These are phyloP conservation scores for Beauveria medogensis DNA, from an alignment of 2,329 filamentous ascomycete species.

Conservation along the genomic window DNA sequence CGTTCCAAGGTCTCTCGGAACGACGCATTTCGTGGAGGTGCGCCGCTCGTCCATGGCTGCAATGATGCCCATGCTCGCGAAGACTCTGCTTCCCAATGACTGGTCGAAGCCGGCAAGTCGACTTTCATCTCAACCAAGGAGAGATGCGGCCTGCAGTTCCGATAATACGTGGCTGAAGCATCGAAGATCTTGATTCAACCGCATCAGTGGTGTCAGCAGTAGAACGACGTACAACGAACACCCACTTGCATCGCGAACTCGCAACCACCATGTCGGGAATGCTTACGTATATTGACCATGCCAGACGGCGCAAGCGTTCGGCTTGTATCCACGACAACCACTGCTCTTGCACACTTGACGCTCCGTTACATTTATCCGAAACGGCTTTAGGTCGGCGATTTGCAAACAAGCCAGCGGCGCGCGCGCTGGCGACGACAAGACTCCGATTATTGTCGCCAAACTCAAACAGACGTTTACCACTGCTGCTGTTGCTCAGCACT, in stretches of 20 bases:
- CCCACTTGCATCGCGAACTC: neutral
- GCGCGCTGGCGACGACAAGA: neutral
- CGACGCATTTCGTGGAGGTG: neutral
- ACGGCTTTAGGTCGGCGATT: neutral
- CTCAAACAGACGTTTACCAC: neutral
- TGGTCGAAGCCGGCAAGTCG: neutral
- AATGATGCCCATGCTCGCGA: neutral
- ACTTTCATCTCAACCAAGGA: neutral
- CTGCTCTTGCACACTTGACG: neutral
- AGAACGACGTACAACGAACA: too few relatives aligned
- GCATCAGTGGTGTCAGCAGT: neutral
- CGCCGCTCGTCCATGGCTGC: neutral
- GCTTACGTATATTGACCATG: neutral
- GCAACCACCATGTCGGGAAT: neutral
- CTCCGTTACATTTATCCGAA: neutral
- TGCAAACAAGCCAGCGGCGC: neutral
- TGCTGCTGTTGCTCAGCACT: neutral
- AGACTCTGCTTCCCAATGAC: neutral
- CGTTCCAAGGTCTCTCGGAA: neutral
- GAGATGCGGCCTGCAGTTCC: neutral
- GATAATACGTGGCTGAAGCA: neutral
- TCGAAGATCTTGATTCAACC: neutral
- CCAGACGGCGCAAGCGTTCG: neutral
- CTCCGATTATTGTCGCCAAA: neutral
- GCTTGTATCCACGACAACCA: neutral